Percentiles rank a stretch among this genome's conserved stretches.
phyloP scores from a whole-genome alignment of 2,329 filamentous ascomycete genomes.

The Scedosporium minutisporum region DNA sequence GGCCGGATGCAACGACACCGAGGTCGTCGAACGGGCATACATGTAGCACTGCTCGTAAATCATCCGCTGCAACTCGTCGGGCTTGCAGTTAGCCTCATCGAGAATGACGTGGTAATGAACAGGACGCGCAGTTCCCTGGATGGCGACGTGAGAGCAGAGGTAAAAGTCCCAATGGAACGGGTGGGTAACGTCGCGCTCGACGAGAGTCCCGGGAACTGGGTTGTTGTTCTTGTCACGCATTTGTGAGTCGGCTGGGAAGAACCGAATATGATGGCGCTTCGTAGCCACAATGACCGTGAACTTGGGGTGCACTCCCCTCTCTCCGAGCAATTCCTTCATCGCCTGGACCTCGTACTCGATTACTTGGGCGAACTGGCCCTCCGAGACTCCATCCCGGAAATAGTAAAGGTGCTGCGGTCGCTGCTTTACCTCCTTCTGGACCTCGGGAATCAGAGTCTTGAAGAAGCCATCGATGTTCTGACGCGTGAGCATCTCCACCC shows the following conservation, averaged over 20 bases:
- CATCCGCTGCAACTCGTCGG: slow-evolving; percentile 70
- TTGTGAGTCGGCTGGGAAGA: slow-evolving; percentile 56
- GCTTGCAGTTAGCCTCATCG: slow-evolving; percentile 63
- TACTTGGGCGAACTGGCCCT: slow-evolving; percentile 75
- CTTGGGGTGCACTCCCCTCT: slow-evolving; percentile 40
- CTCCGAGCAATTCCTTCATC: slow-evolving; percentile 52
- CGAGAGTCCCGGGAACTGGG: slow-evolving; percentile 72
- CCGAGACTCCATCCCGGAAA: slow-evolving; percentile 85
- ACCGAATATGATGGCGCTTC: slow-evolving; percentile 89
- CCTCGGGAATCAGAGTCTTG: slow-evolving; percentile 51
- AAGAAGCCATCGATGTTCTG: slow-evolving; percentile 60
- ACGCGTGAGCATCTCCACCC: slow-evolving; percentile 67
- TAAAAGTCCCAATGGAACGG: slow-evolving; percentile 87
- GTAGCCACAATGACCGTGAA: slow-evolving; percentile 82
- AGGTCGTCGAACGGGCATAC: slow-evolving; percentile 83
- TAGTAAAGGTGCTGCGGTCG: slow-evolving; percentile 72
- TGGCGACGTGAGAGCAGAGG: slow-evolving; percentile 54
- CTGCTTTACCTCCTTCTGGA: slow-evolving; percentile 42
- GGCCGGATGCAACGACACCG: slow-evolving; percentile 79
- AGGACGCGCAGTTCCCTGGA: slow-evolving; percentile 88
- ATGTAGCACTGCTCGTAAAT: slow-evolving; percentile 94
- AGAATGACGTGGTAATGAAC: slow-evolving; percentile 85
- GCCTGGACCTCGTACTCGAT: slow-evolving; percentile 66
- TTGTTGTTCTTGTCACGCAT: slow-evolving; percentile 66
- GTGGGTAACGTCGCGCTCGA: slow-evolving; percentile 84